A percentile compares a stretch with the other conserved stretches of the same genome.
These are phyloP conservation scores for Carpinus viminea DNA, from an alignment of 306 rosid species.

Conservation along the genomic window DNA sequence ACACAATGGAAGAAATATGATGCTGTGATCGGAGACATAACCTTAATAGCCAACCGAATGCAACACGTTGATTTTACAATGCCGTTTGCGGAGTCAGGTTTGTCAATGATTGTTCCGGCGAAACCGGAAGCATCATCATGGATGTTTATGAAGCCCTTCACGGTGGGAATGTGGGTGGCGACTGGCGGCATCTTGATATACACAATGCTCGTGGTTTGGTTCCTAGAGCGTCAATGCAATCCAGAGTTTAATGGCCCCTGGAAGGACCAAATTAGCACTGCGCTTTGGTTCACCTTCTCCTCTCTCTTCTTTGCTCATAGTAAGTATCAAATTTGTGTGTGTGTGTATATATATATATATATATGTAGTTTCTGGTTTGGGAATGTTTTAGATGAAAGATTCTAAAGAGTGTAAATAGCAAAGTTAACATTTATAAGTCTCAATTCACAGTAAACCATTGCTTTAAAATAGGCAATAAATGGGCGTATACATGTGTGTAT, in stretches of 20 bases:
- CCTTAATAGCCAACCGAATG: conserved; percentile 46
- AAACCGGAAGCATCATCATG: conserved; percentile 37
- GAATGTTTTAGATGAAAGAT: too few relatives aligned
- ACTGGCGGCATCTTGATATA: conserved; percentile 45
- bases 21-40: conserved; percentile 64
- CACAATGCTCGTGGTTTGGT: conserved; percentile 60
- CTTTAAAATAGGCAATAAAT: too few relatives aligned
- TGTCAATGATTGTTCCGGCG: conserved; percentile 52
- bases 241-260: conserved; percentile 54
- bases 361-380: too few relatives aligned
- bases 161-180: conserved; percentile 71
- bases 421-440: too few relatives aligned
- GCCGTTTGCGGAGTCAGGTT: conserved; percentile 64
- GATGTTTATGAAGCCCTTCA: conserved; percentile 73
- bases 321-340: conserved; percentile 31
- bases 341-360: too few relatives aligned
- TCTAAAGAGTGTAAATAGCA: too few relatives aligned
- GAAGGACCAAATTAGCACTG: conserved; percentile 56
- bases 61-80: conserved; percentile 57
- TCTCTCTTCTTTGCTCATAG: conserved; percentile 78
- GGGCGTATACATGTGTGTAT: too few relatives aligned
- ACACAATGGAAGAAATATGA: conserved; percentile 49
- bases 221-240: conserved; percentile 53
- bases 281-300: conserved; percentile 66
- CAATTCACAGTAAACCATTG: too few relatives aligned